Base-by-base conservation (phyloP, 2,329 filamentous ascomycete species). In the Trichophyton rubrum region DNA sequence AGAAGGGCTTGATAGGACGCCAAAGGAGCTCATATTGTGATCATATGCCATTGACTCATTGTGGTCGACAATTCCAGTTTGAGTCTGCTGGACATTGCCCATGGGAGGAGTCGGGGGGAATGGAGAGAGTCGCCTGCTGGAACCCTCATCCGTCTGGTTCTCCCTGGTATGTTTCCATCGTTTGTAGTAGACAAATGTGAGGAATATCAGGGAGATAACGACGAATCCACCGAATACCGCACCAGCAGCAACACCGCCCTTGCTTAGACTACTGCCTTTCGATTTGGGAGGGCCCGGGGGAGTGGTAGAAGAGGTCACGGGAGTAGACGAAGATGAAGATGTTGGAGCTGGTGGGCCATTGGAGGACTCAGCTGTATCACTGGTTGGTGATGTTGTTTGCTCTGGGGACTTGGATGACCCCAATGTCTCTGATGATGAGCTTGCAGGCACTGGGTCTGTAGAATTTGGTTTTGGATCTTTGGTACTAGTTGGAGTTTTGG, bases 191-290 rank as follows among this genome's bases (percentile, higher is more conserved):
- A 63, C 41, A 13, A 65, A 43, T 40, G 55, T 55, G 8, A 65
- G 55, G 49, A 64, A 65, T 38, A 60, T 43, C 3, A 62, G 49
- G 45, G 61, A 58, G 40, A 65, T 43, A 5, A 64, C 51, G 33
- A 62, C 62, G 43, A 62, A 62, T 5, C 61, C 62, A 20, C 64
- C 64, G 49, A 65, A 63, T 2, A 64, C 61, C 8, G 62, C 63
- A 30, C 64, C 62, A 3, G 61, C 64, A n/a, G 61, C 61, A 57
- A 65, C 56, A 11, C 58, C 61, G 15, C 59, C 61, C 7, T 57
- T 59, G 20, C 58, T 62, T 20, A 59, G 20, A 8, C 57, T 59
- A 24, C 43, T 20, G 2, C 41, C 49, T 24, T 58, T 56, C n/a
- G 59, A 30, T 33, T 56, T 56, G 13, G 61, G 11, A 56, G 59